phyloP scores from a whole-genome alignment of 2,329 filamentous ascomycete species.

The Verticillium dahliae region DNA sequence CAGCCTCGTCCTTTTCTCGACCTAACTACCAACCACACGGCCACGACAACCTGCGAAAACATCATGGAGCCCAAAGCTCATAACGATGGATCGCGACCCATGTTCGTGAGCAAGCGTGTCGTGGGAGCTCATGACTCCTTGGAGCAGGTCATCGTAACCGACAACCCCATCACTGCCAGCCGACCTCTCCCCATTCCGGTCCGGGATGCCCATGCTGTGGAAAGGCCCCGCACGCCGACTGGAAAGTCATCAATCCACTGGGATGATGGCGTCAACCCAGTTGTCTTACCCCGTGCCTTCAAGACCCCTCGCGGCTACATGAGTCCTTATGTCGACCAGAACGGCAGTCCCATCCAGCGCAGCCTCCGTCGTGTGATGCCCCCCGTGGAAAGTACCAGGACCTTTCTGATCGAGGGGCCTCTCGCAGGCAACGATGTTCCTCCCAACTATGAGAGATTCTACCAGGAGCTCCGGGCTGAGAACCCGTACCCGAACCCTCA shows the following conservation, averaged over 20 bases:
- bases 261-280: not conserved
- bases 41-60: not conserved
- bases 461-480: not conserved
- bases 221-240: not conserved
- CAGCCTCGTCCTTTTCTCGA: not conserved
- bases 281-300: not conserved
- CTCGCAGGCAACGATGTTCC: not conserved
- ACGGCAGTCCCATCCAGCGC: not conserved
- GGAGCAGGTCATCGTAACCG: not conserved
- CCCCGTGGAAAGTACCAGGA: not conserved
- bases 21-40: not conserved
- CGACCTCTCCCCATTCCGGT: not conserved
- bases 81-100: not conserved
- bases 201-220: not conserved
- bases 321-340: not conserved
- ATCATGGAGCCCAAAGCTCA: not conserved
- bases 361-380: not conserved
- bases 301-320: not conserved
- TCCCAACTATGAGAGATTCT: not conserved
- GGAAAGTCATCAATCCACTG: not conserved
- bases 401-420: not conserved
- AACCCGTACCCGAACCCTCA: not conserved
- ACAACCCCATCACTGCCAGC: not conserved
- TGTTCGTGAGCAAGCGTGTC: not conserved
- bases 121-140: not conserved